A percentile compares a stretch with the other conserved stretches of the same genome.
phyloP scores from a whole-genome alignment of 1,139 yeast species.

The Candida smagusa region DNA sequence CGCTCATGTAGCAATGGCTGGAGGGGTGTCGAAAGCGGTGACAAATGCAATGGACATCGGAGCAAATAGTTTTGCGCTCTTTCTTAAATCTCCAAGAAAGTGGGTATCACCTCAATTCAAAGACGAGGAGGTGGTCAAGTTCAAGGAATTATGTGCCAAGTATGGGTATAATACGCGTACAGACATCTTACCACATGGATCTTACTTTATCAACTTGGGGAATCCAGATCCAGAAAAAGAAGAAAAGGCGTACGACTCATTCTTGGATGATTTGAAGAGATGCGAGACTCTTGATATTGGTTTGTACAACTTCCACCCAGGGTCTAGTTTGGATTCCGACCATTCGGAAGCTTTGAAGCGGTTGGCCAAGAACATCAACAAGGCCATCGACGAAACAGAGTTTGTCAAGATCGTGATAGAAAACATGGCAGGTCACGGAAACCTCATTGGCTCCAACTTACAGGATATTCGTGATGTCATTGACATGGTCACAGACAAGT shows the following conservation, averaged over 20 bases:
- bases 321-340: slow-evolving; percentile 77
- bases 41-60: slow-evolving; percentile 74
- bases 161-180: slow-evolving; percentile 68
- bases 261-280: slow-evolving; percentile 79
- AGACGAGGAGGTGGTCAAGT: slow-evolving; percentile 62
- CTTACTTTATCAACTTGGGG: slow-evolving; percentile 87
- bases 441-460: slow-evolving; percentile 77
- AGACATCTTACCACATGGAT: slow-evolving; percentile 90
- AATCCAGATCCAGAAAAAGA: slow-evolving; percentile 84
- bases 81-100: slow-evolving; percentile 83
- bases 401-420: slow-evolving; percentile 88
- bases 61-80: slow-evolving; percentile 84
- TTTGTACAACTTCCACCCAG: slow-evolving; percentile 91
- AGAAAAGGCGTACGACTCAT: slow-evolving; percentile 70
- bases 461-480: slow-evolving; percentile 77
- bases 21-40: slow-evolving; percentile 75
- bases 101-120: slow-evolving; percentile 84
- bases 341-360: slow-evolving; percentile 60
- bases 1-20: slow-evolving; percentile 74
- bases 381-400: slow-evolving; percentile 66
- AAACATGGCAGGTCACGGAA: slow-evolving; percentile 98
- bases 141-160: slow-evolving; percentile 57
- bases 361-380: slow-evolving; percentile 76
- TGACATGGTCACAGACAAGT: slow-evolving; percentile 69
- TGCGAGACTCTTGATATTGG: slow-evolving; percentile 87